Percentiles rank a stretch among this genome's conserved stretches.
Evolutionary conservation across 306 rosid genomes (phyloP).

Genomic region (Mimosa pudica): DNA sequence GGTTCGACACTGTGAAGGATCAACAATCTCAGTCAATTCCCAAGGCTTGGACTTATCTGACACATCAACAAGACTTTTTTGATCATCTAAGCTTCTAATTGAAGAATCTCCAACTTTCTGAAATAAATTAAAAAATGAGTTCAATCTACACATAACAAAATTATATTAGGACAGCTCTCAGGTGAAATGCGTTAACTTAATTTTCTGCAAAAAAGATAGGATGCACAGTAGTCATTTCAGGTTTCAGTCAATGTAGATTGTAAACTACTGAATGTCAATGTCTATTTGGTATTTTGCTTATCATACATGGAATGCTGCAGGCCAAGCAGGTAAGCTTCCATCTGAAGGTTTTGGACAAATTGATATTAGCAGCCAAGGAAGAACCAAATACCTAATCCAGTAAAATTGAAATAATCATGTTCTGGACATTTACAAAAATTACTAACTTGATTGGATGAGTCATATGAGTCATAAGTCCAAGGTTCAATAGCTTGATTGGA

Average conservation of each 20-base stretch:
- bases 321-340: constrained; percentile 63
- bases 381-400: too few relatives aligned
- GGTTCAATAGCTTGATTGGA: too few relatives aligned
- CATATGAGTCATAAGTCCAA: too few relatives aligned
- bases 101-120: constrained; percentile 54
- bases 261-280: not conserved
- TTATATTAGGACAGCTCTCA: not conserved
- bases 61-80: constrained; percentile 54
- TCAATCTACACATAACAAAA: constrained; percentile 15
- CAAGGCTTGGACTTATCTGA: constrained; percentile 56
- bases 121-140: constrained; percentile 7
- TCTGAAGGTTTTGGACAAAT: too few relatives aligned
- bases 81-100: constrained; percentile 54
- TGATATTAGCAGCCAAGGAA: too few relatives aligned
- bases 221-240: not conserved
- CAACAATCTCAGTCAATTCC: constrained; percentile 63
- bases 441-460: too few relatives aligned
- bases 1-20: constrained; percentile 51
- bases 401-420: too few relatives aligned
- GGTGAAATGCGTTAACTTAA: not conserved
- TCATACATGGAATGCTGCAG: constrained; percentile 59
- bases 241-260: not conserved
- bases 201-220: constrained; percentile 11
- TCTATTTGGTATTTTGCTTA: constrained; percentile 11
- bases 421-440: too few relatives aligned